Conservation (phyloP, 352 stramenopile species). For the Globisporangium acanthophoron region DNA sequence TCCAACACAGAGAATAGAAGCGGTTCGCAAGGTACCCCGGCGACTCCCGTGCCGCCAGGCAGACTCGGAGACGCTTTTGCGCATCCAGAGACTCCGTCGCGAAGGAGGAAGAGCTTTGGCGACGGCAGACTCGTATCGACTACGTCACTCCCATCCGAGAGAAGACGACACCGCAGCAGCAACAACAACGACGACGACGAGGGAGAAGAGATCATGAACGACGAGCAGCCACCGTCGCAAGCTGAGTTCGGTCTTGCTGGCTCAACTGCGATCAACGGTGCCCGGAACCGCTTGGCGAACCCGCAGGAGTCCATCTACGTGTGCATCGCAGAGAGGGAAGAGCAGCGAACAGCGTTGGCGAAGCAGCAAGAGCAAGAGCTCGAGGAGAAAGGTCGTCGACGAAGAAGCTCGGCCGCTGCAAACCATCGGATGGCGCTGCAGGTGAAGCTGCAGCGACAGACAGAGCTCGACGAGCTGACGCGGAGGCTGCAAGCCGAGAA, state of each 20-base stretch:
- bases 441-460: constrained; percentile 37
- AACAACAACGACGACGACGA: constrained; percentile 6
- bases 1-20: constrained; percentile 7
- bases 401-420: not conserved
- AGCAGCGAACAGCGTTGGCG: constrained; percentile 11
- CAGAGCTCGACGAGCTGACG: constrained; percentile 28
- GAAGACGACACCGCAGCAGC: not conserved
- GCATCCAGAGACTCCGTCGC: not conserved
- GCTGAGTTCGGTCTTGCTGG: constrained; percentile 2
- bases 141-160: too few species aligned
- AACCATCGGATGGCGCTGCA: constrained; percentile 24
- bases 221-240: not conserved
- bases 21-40: not conserved
- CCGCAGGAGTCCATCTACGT: constrained; percentile 49
- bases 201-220: too few species aligned
- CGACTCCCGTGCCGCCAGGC: not conserved
- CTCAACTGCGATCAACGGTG: not conserved
- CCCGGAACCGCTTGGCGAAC: constrained; percentile 25
- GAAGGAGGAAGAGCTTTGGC: constrained; percentile 1
- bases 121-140: not conserved
- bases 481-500: constrained; percentile 10
- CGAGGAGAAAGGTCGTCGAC: constrained; percentile 3
- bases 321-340: constrained; percentile 18
- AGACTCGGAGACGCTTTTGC: too few species aligned
- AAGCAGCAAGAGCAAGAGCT: constrained; percentile 3